Evolutionary conservation across 768 basidiomycete genomes (phyloP).

Genomic region (Zangia roseola): DNA sequence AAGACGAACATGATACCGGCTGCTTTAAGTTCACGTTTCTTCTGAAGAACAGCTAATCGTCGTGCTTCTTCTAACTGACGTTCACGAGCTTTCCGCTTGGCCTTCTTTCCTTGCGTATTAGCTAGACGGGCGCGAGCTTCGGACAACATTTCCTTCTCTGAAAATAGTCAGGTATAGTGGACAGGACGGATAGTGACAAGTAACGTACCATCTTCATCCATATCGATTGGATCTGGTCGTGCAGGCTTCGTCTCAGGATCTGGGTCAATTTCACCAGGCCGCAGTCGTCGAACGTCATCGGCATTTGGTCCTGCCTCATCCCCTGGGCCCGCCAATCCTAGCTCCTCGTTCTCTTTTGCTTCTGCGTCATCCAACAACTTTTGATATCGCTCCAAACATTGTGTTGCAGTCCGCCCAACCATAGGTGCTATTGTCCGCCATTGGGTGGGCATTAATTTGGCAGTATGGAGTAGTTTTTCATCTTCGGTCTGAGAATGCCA

Average conservation of each 20-base stretch:
- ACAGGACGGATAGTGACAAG: background rate
- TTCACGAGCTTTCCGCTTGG: conserved; percentile 97
- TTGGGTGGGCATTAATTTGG: conserved; percentile 99
- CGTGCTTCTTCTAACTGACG: conserved; percentile 96
- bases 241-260: conserved; percentile 99
- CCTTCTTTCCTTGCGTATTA: conserved; percentile 99
- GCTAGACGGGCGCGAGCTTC: conserved; percentile 97
- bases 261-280: conserved; percentile 97
- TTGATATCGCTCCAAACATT: conserved; percentile 97
- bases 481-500: conserved; percentile 74
- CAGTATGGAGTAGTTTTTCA: conserved; percentile 95
- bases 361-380: conserved; percentile 97
- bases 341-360: conserved; percentile 92
- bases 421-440: conserved; percentile 99
- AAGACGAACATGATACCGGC: conserved; percentile 89
- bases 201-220: conserved; percentile 93
- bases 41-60: conserved; percentile 90
- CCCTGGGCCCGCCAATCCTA: conserved; percentile 84
- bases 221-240: conserved; percentile 97
- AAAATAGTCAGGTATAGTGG: conserved; percentile 1
- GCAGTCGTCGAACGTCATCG: conserved; percentile 86
- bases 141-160: conserved; percentile 99
- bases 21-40: conserved; percentile 96
- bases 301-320: conserved; percentile 79
- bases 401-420: conserved; percentile 95